Evolutionary conservation across 176 grass and related monocot species (phyloP).

Genomic region (Phoenix dactylifera): DNA sequence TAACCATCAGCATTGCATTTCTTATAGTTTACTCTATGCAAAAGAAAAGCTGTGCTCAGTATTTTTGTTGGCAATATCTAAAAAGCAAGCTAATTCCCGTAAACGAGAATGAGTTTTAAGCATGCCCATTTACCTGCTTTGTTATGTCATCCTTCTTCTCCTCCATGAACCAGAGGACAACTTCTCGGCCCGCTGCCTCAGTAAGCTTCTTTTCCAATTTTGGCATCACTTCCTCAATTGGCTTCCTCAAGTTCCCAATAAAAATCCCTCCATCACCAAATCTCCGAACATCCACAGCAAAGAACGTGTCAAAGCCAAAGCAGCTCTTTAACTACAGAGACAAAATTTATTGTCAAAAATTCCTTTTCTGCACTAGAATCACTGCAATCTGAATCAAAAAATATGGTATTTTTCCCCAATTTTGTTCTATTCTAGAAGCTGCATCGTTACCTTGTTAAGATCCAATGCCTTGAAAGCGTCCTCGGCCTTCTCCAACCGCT

Average conservation of each 20-base stretch:
- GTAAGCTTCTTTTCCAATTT: constrained; percentile 91
- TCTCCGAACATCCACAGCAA: constrained; percentile 71
- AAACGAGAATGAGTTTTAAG: no score
- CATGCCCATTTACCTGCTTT: constrained; percentile 49
- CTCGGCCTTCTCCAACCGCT: constrained; percentile 71
- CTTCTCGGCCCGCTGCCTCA: constrained; percentile 66
- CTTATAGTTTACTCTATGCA: no score
- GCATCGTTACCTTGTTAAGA: constrained; percentile 57
- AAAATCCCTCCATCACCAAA: constrained; percentile 92
- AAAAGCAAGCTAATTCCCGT: no score
- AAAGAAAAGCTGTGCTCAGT: no score
- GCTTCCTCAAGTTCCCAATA: constrained; percentile 80
- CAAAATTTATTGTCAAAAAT: background rate
- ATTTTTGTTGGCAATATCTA: no score
- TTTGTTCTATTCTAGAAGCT: no score
- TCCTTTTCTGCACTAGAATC: background rate
- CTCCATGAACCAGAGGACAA: constrained; percentile 99
- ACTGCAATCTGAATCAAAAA: no score
- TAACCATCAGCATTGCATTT: no score
- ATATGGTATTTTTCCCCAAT: no score
- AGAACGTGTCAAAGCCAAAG: constrained; percentile 92
- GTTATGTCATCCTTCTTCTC: constrained; percentile 66
- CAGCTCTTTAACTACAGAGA: constrained; percentile 70
- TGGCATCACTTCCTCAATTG: constrained; percentile 62
- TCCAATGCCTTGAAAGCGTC: constrained; percentile 81